A percentile compares a stretch with the other conserved stretches of the same genome.
These are phyloP conservation scores for Arctostaphylos glauca DNA, from an alignment of 148 eudicot genomes.

Conservation along the genomic window DNA sequence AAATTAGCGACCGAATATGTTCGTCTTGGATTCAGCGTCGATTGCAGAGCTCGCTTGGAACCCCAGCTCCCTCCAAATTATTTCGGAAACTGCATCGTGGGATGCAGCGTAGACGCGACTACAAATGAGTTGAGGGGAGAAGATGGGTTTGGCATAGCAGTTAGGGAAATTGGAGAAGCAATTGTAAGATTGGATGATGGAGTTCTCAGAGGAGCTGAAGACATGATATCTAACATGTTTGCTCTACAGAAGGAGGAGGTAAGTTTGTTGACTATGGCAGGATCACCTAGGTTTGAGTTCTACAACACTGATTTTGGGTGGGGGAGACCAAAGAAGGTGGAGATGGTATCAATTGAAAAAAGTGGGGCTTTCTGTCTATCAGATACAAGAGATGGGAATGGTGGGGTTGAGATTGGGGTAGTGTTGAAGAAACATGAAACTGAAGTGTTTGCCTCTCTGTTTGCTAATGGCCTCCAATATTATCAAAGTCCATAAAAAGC, in stretches of 20 bases:
- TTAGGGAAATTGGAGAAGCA: not conserved
- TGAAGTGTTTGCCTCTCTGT: constrained; percentile 8
- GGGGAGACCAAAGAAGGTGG: constrained; percentile 16
- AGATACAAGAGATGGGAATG: constrained; percentile 7
- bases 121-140: not conserved
- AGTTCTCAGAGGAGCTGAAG: not conserved
- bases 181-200: not conserved
- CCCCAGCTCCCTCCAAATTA: not conserved
- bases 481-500: too few species aligned
- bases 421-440: constrained; percentile 15
- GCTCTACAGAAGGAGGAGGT: not conserved
- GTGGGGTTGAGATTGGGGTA: constrained; percentile 14
- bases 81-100: constrained; percentile 17
- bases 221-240: not conserved
- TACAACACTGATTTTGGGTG: constrained; percentile 14
- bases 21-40: not conserved
- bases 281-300: constrained; percentile 18
- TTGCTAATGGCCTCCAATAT: constrained; percentile 14
- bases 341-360: constrained; percentile 1
- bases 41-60: constrained; percentile 19
- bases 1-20: not conserved
- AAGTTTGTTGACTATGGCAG: not conserved
- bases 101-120: not conserved
- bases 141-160: constrained; percentile 15
- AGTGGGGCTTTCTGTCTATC: constrained; percentile 11